These are phyloP conservation scores for Lichtheimia ramosa DNA, from an alignment of 371 early-diverging fungal species.

Conservation along the genomic window DNA sequence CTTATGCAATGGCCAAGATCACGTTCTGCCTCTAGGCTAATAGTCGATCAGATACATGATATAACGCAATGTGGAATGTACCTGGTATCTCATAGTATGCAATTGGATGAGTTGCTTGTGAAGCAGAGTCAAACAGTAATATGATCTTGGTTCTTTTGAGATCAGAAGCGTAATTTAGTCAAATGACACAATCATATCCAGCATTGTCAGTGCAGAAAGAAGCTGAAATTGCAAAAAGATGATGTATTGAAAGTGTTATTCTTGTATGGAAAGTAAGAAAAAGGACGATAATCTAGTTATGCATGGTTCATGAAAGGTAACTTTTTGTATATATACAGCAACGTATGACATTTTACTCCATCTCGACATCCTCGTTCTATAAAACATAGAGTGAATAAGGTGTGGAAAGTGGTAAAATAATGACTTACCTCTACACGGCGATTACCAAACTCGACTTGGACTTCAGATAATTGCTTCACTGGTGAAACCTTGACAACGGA, in stretches of 20 bases:
- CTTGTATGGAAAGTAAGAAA: background rate
- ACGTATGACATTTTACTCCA: conserved; percentile 18
- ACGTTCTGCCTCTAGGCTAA: too few relatives aligned
- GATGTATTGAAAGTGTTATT: too few relatives aligned
- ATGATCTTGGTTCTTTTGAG: too few relatives aligned
- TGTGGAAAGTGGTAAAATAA: background rate
- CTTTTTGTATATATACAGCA: background rate
- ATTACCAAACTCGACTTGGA: conserved; percentile 36
- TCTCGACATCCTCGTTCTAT: conserved; percentile 35
- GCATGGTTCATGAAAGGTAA: background rate
- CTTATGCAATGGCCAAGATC: too few relatives aligned
- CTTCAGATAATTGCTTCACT: conserved; percentile 7
- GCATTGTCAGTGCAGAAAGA: background rate
- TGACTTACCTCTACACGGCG: conserved; percentile 33
- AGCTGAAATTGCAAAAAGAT: too few relatives aligned
- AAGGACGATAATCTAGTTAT: background rate
- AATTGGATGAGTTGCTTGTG: too few relatives aligned
- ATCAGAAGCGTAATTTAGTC: background rate
- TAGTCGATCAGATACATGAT: too few relatives aligned
- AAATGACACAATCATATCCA: background rate
- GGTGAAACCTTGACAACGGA: conserved; percentile 6
- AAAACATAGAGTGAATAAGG: background rate
- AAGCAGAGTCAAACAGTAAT: background rate
- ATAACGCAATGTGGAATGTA: too few relatives aligned
- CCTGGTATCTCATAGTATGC: too few relatives aligned